phyloP scores from a whole-genome alignment of 805 yeast genomes.

The Candida maesae region DNA sequence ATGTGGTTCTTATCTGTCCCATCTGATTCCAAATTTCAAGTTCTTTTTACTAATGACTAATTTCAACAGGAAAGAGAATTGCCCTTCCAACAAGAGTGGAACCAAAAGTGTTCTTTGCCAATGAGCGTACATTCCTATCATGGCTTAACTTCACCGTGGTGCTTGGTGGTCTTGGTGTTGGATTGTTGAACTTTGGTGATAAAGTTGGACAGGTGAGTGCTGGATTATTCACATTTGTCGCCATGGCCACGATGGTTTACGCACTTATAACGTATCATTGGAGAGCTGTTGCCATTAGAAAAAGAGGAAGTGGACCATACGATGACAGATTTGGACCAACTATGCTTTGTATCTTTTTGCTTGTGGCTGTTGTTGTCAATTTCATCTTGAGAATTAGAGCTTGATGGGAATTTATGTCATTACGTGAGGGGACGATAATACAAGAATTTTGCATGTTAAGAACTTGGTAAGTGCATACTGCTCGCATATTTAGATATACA shows the following conservation, averaged over 20 bases:
- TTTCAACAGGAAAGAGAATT: conserved; percentile 66
- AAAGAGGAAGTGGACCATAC: conserved; percentile 98
- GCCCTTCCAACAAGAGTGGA: conserved; percentile 98
- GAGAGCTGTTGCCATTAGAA: conserved; percentile 98
- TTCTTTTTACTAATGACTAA: no score
- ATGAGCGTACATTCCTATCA: conserved; percentile 95
- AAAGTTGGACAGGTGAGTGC: conserved; percentile 89
- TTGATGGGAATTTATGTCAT: no score
- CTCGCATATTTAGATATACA: no score
- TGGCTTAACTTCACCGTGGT: conserved; percentile 99
- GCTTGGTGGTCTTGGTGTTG: conserved; percentile 94
- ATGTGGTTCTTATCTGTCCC: no score
- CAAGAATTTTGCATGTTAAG: no score
- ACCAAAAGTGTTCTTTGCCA: conserved; percentile 98
- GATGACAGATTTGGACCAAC: conserved; percentile 99
- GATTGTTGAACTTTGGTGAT: conserved; percentile 95
- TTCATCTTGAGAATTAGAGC: conserved; percentile 62
- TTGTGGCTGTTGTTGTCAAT: conserved; percentile 91
- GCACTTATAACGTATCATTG: conserved; percentile 96
- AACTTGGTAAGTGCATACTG: no score
- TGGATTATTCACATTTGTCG: conserved; percentile 88
- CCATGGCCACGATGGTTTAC: conserved; percentile 97
- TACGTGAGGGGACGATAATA: no score
- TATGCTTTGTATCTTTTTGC: conserved; percentile 87
- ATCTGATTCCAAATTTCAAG: no score